Base-by-base conservation (phyloP, 371 early-diverging fungal species). In the Scutellospora calospora region DNA sequence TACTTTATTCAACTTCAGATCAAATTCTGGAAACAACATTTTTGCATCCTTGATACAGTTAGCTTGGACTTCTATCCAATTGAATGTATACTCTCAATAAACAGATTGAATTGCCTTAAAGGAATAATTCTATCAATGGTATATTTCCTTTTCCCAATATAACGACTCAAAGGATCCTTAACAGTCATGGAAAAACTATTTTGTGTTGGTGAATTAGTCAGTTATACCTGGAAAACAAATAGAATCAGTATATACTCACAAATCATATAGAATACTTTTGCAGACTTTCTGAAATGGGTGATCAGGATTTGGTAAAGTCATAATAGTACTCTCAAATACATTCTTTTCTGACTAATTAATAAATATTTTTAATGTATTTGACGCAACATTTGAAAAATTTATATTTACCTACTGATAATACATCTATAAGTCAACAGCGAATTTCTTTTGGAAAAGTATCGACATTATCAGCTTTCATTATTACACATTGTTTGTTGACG, bases 21-120 rank as follows among this genome's bases (percentile, higher is more conserved):
- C 78, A 33, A 78, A 78, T 33, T 78, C 78, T 52, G 66, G 66
- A 54, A 78, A 78, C 49, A 78, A 66, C 54, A 63, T 52, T 49
- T 33, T 79, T 22, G 22, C 33, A 66, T 78, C 79, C 27, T 66
- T 78, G 35, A 78, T 79, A 27, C 65, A 54, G 18, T 49, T 35
- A 49, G 41, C 52, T 38, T 79, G 38, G 5, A 68, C 52, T 38
- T 79, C 68, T 1, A 79, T 79, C 79, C 79, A 66, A 59, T 79
- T 54, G 31, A 79, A 79, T 52, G 31, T 52, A 52, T 79, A 79
- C 27, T 79, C 79, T 38, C 25, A 18, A 12, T 79, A 63, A 33
- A 79, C 29, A 52, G 69, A 79, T 54, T 79, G 79, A 16, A 79
- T 79, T 33, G 68, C 79, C 68, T 79, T 79, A 11, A 79, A 79